Base-by-base conservation (phyloP, 2,329 filamentous ascomycete genomes). In the Fusarium kyushuense region DNA sequence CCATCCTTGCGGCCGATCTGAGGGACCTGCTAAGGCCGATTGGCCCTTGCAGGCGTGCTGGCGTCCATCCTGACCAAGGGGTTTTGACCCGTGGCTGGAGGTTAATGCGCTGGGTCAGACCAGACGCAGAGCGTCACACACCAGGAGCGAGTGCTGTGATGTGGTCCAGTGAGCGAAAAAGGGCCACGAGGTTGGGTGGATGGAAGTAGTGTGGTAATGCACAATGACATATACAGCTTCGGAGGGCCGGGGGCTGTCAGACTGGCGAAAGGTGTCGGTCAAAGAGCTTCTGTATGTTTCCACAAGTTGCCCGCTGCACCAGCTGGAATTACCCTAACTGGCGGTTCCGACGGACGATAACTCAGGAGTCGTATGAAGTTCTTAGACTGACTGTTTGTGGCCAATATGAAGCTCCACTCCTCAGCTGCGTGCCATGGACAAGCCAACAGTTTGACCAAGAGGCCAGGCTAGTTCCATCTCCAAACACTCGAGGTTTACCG, bases 21-120 rank as follows among this genome's bases (percentile, higher is more conserved):
- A 88, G 88, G 87, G 72, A 81, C 74, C 64, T 76, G 71, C 73
- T 74, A 67, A 72, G 63, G 69, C 67, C 76, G 64, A 48, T 45
- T 35, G 65, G 64, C 67, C 72, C 71, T 67, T 67, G 73, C 76
- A 74, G 72, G 73, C 66, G 72, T 72, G 79, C 82, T 84, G 85
- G 86, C 84, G 86, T 79, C 84, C 80, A 75, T 79, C 73, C 57
- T 72, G 72, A 72, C 77, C 77, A 77, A 79, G 76, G 79, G 81
- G 77, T 65, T 76, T 69, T 38, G 69, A 78, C 82, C 79, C 77
- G 80, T 79, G 77, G 79, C 74, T 73, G 73, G 76, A 80, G 78
- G 84, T 78, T 88, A 81, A 88, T 87, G 85, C 85, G 84, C 81
- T 84, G 84, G 85, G 82, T 80, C 84, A 77, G 81, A 82, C 79